Evolutionary conservation across 176 grass and related monocot genomes (phyloP).

Genomic region (Guadua angustifolia): DNA sequence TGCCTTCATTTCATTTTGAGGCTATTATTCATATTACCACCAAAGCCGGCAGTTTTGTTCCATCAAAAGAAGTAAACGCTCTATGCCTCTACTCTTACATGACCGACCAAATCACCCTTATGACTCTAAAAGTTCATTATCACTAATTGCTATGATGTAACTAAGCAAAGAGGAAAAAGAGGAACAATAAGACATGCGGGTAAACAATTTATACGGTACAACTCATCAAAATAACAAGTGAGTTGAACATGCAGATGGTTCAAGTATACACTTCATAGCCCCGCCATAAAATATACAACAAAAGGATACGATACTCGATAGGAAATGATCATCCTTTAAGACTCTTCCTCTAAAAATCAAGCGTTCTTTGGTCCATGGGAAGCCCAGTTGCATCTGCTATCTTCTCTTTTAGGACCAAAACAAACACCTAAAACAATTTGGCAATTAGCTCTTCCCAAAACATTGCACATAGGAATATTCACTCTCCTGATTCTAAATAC

Average conservation of each 20-base stretch:
- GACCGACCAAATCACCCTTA: conserved; percentile 6
- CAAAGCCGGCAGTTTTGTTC: background rate
- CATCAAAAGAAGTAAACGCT: conserved; percentile 1
- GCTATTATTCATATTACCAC: background rate
- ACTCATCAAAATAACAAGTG: background rate
- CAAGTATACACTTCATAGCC: background rate
- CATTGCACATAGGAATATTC: background rate
- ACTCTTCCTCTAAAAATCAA: conserved; percentile 93
- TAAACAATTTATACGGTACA: background rate
- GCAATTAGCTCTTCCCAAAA: conserved; percentile 13
- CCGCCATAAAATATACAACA: background rate
- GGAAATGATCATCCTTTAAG: conserved; percentile 77
- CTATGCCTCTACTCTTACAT: background rate
- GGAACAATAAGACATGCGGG: background rate
- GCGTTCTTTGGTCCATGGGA: conserved; percentile 80
- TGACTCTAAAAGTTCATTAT: background rate
- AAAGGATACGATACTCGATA: conserved; percentile 98
- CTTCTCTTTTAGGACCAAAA: conserved; percentile 74
- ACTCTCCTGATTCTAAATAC: background rate
- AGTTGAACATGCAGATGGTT: conserved; percentile 5
- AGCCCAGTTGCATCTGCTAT: conserved; percentile 55
- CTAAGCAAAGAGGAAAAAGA: background rate
- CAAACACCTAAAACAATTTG: conserved; percentile 54
- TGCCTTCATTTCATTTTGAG: background rate
- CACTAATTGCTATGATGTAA: background rate